Percentiles rank a stretch among this genome's conserved stretches.
These are phyloP conservation scores for Didymella sp. DNA, from an alignment of 2,329 filamentous ascomycete species.

Conservation along the genomic window DNA sequence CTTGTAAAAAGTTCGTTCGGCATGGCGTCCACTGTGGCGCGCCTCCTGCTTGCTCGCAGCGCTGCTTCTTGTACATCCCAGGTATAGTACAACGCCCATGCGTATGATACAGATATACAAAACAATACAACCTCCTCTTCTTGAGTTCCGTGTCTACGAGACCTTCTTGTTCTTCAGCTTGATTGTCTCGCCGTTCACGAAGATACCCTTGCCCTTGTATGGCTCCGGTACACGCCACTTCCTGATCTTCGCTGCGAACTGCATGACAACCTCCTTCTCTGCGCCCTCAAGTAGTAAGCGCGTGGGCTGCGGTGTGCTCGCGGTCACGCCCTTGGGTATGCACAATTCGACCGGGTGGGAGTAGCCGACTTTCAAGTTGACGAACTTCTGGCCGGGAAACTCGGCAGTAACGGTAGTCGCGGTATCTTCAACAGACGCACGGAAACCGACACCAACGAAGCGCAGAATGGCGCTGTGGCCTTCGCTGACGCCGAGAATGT, in stretches of 20 bases:
- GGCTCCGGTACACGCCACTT: constrained; percentile 92
- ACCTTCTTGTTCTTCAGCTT: constrained; percentile 91
- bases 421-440: constrained; percentile 81
- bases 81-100: constrained; percentile 31
- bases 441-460: constrained; percentile 93
- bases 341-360: constrained; percentile 93
- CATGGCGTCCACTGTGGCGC: not conserved
- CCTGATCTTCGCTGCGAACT: constrained; percentile 87
- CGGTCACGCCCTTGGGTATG: constrained; percentile 81
- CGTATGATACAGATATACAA: constrained; percentile 31
- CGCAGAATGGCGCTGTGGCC: constrained; percentile 93
- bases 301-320: constrained; percentile 88
- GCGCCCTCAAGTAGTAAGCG: constrained; percentile 88
- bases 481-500: constrained; percentile 93
- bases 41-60: not conserved
- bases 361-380: constrained; percentile 94
- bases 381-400: constrained; percentile 84
- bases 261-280: constrained; percentile 85
- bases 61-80: constrained; percentile 8
- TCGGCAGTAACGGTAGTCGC: constrained; percentile 70
- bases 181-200: constrained; percentile 97
- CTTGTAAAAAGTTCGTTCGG: not conserved
- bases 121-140: constrained; percentile 4
- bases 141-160: constrained; percentile 45
- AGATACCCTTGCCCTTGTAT: constrained; percentile 99